Base-by-base conservation (phyloP, 805 yeast genomes). In the Spathaspora gorwiae region DNA sequence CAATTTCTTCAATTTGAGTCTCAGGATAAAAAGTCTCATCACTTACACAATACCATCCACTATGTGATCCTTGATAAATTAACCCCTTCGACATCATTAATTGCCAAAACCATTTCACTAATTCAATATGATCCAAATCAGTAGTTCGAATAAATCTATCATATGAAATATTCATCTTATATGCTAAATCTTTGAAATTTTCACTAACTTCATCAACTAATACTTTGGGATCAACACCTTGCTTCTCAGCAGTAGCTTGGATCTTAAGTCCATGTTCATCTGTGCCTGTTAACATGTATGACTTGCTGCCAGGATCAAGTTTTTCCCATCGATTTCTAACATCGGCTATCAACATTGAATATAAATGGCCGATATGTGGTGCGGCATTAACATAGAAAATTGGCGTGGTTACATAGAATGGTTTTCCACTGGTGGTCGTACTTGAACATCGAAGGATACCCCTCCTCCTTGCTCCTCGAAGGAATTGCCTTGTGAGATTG, bases 261-360 rank as follows among this genome's bases (percentile, higher is more conserved):
- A 92, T 92, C 68, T 94, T 94, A 44, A 90, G 66, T 0, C 99
- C 99, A 62, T 94, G 99, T 64, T 94, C 99, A 62, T 94, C 99
- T 0, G 97, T 90, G 0, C 99, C 99, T 0, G 98, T 94, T 6
- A 87, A 78, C 57, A 90, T 76, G 48, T 68, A 76, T 1, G 82
- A 65, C 15, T 48, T 35, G 3, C 50, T 54, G 14, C 35, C 43
- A 0, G 78, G 64, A 4, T 66, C 59, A 1, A 75, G 65, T 46
- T 53, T 61, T 33, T 77, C 78, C 96, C 96, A 92, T 51, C 97
- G 72, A 49, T 75, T 78, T 42, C 83, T 72, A 1, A 83, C 83
- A 64, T 94, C 99, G 41, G 90, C 82, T 38, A 94, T 64, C 0
- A 89, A 71, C 87, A 90, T 86, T 5, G 96, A 80, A 61, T 94